Evolutionary conservation across 352 stramenopile species (phyloP).

Genomic region (Globisporangium middletonii): DNA sequence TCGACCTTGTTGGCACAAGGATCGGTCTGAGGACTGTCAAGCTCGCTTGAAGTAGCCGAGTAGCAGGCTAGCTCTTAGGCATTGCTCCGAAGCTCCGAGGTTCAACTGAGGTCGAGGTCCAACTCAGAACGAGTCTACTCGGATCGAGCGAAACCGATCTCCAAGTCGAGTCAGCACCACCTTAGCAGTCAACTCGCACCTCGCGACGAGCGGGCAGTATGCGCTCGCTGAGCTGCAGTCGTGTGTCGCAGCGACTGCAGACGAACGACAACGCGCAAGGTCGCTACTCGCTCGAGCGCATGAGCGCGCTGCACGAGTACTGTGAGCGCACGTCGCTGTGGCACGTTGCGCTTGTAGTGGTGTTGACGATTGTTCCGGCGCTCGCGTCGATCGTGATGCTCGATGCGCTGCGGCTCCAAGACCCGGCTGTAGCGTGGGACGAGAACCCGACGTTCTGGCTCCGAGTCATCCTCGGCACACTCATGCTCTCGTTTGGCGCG

Average conservation of each 20-base stretch:
- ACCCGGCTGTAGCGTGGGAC: conserved; percentile 4
- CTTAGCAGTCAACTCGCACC: not conserved
- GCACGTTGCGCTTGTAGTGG: conserved; percentile 6
- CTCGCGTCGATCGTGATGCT: conserved; percentile 6
- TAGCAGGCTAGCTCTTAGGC: no score
- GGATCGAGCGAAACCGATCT: no score
- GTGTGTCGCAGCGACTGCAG: not conserved
- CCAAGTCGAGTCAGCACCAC: not conserved
- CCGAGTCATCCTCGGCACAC: not conserved
- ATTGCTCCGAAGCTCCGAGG: no score
- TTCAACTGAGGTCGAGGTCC: no score
- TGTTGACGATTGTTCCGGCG: conserved; percentile 4
- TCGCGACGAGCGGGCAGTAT: not conserved
- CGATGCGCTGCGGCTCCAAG: conserved; percentile 9
- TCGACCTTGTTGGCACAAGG: no score
- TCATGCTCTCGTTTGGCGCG: not conserved
- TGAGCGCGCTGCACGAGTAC: conserved; percentile 18
- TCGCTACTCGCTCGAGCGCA: conserved; percentile 21
- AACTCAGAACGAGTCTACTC: no score
- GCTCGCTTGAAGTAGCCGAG: no score
- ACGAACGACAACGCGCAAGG: not conserved
- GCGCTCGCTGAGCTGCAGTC: not conserved
- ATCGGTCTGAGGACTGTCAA: no score
- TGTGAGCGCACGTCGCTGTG: conserved; percentile 3
- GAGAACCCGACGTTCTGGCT: conserved; percentile 4